Conservation (phyloP, 192 early-diverging fungal genomes). For the Dissophora ornata region DNA sequence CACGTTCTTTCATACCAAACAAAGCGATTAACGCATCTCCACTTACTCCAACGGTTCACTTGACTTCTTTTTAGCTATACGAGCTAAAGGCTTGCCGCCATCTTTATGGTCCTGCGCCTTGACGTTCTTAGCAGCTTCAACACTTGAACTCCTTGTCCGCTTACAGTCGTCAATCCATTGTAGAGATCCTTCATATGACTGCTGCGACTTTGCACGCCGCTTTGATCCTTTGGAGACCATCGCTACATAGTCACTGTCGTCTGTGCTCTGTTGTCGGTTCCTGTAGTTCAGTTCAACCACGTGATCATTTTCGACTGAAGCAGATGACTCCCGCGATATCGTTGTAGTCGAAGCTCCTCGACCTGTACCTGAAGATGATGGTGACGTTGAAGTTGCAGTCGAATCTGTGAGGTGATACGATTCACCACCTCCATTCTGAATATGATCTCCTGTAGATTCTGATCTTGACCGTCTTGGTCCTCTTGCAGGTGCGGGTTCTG, state of each 20-base stretch:
- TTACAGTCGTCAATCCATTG: not conserved
- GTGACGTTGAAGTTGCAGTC: not conserved
- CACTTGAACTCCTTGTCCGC: slow-evolving; percentile 4
- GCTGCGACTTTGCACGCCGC: slow-evolving; percentile 1
- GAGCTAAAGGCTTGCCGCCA: not conserved
- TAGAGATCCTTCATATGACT: not conserved
- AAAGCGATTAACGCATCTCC: too few relatives aligned
- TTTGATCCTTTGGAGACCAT: not conserved
- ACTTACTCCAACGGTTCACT: not conserved
- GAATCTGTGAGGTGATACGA: too few relatives aligned
- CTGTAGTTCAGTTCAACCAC: not conserved
- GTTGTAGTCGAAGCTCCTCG: too few relatives aligned
- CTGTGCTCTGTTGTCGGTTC: not conserved
- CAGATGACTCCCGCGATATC: not conserved
- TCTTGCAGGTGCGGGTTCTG: not conserved
- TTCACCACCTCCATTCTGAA: too few relatives aligned
- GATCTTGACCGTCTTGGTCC: not conserved
- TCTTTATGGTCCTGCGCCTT: not conserved
- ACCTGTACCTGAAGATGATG: not conserved
- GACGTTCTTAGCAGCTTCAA: not conserved
- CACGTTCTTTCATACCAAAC: too few relatives aligned
- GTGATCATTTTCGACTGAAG: not conserved
- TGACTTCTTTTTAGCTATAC: not conserved
- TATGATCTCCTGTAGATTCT: slow-evolving; percentile 3
- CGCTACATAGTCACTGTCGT: not conserved